Evolutionary conservation across 345 rosid species (phyloP).

Genomic region (Gossypium herbaceum): DNA sequence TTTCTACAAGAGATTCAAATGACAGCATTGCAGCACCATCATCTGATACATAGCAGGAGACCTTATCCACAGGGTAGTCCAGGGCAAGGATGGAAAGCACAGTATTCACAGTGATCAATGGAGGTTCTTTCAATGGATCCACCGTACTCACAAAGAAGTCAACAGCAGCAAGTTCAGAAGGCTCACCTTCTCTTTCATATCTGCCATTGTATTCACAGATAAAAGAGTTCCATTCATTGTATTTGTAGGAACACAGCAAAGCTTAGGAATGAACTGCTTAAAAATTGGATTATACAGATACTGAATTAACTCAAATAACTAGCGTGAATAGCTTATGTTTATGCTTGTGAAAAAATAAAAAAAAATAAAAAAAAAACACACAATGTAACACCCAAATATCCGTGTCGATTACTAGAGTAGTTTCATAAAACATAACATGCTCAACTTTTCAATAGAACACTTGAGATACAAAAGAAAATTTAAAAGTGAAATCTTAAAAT

Average conservation of each 20-base stretch:
- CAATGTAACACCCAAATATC: too few relatives aligned
- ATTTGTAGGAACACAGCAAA: background rate
- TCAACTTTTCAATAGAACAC: too few relatives aligned
- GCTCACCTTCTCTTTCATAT: conserved; percentile 88
- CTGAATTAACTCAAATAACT: background rate
- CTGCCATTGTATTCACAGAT: conserved; percentile 29
- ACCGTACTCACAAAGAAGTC: conserved; percentile 98
- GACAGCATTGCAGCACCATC: conserved; percentile 98
- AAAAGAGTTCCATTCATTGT: conserved; percentile 2
- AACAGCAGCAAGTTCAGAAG: conserved; percentile 79
- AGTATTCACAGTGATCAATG: conserved; percentile 90
- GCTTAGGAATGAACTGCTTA: background rate
- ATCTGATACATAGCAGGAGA: conserved; percentile 85
- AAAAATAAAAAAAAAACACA: too few relatives aligned
- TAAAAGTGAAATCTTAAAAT: too few relatives aligned
- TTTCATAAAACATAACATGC: too few relatives aligned
- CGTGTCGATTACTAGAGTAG: too few relatives aligned
- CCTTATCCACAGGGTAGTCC: conserved; percentile 68
- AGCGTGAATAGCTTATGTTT: background rate
- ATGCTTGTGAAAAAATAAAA: background rate
- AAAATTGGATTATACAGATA: background rate
- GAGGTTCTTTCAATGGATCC: conserved; percentile 95
- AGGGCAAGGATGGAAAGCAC: conserved; percentile 89
- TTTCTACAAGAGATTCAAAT: conserved; percentile 82
- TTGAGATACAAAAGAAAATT: too few relatives aligned